A percentile compares a stretch with the other conserved stretches of the same genome.
Conservation (phyloP, 192 early-diverging fungal genomes). For the Allomyces arbusculus region DNA sequence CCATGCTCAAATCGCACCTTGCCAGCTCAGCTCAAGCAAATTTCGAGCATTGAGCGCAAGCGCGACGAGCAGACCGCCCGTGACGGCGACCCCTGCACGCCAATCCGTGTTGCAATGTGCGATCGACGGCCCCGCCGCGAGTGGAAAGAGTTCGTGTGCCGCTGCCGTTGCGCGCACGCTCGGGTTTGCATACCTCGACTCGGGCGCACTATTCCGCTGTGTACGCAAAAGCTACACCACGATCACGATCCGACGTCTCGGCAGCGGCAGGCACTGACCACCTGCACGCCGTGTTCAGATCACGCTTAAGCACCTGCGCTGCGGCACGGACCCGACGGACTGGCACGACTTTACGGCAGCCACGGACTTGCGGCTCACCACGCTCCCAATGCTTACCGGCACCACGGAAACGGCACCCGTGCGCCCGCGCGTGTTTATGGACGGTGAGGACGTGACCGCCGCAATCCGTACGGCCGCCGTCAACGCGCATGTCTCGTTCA, state of each 20-base stretch:
- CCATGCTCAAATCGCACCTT: too few relatives aligned
- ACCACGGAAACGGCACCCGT: constrained; percentile 1
- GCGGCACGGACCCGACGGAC: constrained; percentile 16
- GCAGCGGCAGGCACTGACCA: constrained; percentile 16
- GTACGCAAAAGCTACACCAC: constrained; percentile 8
- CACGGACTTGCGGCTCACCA: constrained; percentile 10
- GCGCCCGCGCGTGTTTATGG: constrained; percentile 8
- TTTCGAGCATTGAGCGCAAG: too few relatives aligned
- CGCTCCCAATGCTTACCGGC: constrained; percentile 1
- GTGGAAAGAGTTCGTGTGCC: constrained; percentile 46
- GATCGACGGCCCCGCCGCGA: constrained; percentile 63
- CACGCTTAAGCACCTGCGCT: constrained; percentile 7
- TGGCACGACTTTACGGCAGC: constrained; percentile 9
- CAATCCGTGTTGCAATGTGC: constrained; percentile 35
- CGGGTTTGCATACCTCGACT: constrained; percentile 54
- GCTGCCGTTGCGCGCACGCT: constrained; percentile 29
- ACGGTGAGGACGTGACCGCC: constrained; percentile 40
- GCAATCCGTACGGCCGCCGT: constrained; percentile 37
- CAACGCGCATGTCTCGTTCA: constrained; percentile 27
- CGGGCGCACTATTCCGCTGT: constrained; percentile 44
- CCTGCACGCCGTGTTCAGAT: constrained; percentile 2
- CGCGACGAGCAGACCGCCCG: too few relatives aligned
- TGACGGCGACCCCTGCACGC: neutral
- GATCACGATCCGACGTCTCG: neutral
- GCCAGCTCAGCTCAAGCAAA: too few relatives aligned